Conservation (phyloP, 345 rosid species). For the Anastatica hierochuntica region DNA sequence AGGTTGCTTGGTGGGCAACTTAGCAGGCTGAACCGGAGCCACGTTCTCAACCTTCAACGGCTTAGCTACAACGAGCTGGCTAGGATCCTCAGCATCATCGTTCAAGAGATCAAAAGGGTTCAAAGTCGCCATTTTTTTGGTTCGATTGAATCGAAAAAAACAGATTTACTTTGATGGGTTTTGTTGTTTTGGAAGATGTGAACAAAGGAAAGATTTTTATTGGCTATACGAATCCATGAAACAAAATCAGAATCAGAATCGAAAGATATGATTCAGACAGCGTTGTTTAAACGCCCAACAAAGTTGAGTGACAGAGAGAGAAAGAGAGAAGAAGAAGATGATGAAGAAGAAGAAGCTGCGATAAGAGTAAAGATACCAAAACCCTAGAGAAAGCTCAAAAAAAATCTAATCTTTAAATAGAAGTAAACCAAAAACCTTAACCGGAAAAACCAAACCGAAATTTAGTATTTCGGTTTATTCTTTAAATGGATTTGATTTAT, state of each 20-base stretch:
- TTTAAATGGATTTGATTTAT: background rate
- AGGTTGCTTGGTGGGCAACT: constrained; percentile 63
- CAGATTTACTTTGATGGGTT: background rate
- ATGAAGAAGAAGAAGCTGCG: constrained; percentile 8
- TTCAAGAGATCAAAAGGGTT: constrained; percentile 83
- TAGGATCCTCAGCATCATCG: constrained; percentile 60
- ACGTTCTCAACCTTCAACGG: constrained; percentile 31
- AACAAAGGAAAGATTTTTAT: constrained; percentile 3
- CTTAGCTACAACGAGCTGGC: constrained; percentile 47
- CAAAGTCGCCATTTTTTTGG: constrained; percentile 50
- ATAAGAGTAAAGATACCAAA: background rate
- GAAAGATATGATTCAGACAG: constrained; percentile 18
- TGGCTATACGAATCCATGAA: constrained; percentile 15
- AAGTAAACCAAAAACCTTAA: no score
- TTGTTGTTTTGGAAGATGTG: background rate
- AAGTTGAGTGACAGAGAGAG: background rate
- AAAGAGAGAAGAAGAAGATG: background rate
- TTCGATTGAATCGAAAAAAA: background rate
- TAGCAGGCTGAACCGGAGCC: constrained; percentile 35
- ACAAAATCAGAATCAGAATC: constrained; percentile 12
- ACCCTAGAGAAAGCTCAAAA: constrained; percentile 6
- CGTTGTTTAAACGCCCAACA: constrained; percentile 22
- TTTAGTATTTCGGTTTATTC: no score
- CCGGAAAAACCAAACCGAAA: no score
- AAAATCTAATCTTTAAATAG: constrained; percentile 4